Conservation (phyloP, 768 basidiomycete species). For the Calocera viscosa region DNA sequence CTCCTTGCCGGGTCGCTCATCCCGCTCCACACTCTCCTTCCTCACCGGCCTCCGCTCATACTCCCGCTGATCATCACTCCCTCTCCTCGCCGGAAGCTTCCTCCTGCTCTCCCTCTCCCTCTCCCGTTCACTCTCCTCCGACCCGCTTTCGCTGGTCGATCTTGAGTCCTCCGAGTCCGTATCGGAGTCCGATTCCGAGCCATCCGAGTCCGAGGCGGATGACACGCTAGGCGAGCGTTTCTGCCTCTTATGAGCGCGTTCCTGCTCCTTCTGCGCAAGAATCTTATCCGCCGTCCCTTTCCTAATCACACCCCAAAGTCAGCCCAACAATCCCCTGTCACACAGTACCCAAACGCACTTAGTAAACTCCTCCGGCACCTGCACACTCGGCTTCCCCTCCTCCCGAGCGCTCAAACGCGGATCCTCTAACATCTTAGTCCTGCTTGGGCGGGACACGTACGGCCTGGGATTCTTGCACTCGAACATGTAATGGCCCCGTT, state of each 20-base stretch:
- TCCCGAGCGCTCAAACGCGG: slow-evolving; percentile 55
- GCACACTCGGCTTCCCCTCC: slow-evolving; percentile 63
- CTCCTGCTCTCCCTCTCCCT: neutral
- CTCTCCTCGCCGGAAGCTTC: neutral
- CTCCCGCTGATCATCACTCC: neutral
- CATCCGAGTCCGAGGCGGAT: slow-evolving; percentile 35
- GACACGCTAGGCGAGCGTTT: slow-evolving; percentile 23
- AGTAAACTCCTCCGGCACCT: slow-evolving; percentile 81
- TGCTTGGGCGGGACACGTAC: slow-evolving; percentile 79
- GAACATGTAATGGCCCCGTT: slow-evolving; percentile 76
- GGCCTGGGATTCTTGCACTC: slow-evolving; percentile 74
- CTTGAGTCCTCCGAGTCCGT: neutral
- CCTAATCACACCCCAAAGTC: slow-evolving; percentile 27
- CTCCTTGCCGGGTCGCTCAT: neutral
- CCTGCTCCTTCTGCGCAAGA: slow-evolving; percentile 59
- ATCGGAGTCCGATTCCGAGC: slow-evolving; percentile 32
- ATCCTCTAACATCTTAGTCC: slow-evolving; percentile 75
- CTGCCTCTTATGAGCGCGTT: slow-evolving; percentile 35
- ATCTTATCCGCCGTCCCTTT: slow-evolving; percentile 76
- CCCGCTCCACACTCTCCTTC: neutral
- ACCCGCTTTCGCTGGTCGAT: neutral
- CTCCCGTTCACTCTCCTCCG: neutral
- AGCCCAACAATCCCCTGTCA: neutral
- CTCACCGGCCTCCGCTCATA: neutral
- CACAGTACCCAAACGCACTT: slow-evolving; percentile 38